Evolutionary conservation across 331 rosid genomes (phyloP), one percentile per base, ranked within the genome.

Genomic region (Pyracantha coccinea): DNA sequence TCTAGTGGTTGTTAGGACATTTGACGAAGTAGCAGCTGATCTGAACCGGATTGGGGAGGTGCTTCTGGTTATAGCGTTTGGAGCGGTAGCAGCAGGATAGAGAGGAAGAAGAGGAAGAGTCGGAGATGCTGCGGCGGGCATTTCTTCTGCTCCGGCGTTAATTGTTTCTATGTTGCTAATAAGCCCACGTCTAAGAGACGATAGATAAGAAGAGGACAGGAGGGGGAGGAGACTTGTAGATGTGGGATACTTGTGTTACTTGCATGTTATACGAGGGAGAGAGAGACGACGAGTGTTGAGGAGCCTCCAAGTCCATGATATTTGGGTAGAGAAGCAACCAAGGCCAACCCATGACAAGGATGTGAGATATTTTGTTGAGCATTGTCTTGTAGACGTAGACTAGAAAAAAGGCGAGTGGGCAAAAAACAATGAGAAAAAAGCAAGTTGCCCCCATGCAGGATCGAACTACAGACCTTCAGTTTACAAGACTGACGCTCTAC

Each of bases 401-500:
- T 2, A 17, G 14, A 9, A 38, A 17, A 17, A 16, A 6, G 20
- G 9, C 9, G 9, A 17, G 55, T 10, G 2, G 28, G 1, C 0
- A 2, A 35, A 35, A 24, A 6, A 25, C 25, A 57, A 9, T 1
- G 5, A 15, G 17, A 44, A 38, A 41, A 7, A 13, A 68, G 0
- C 15, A 1, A 2, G 3, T 2, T 78, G 83, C 88, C 85, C 83
- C 74, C 83, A 81, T 61, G 85, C 85, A 84, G 83, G 88, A 85
- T 79, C 86, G 88, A 85, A 81, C 85, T 81, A 78, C 75, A 69
- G 84, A 78, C 86, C 85, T 85, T 78, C 81, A 85, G 82, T 81
- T 85, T 78, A 85, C 83, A 85, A 81, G 88, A 85, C 86, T 85
- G 84, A 81, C 82, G 86, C 88, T 85, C 84, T 85, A 85, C 88